Conservation (phyloP, 305 asterid species). For the Andrographis paniculata region DNA sequence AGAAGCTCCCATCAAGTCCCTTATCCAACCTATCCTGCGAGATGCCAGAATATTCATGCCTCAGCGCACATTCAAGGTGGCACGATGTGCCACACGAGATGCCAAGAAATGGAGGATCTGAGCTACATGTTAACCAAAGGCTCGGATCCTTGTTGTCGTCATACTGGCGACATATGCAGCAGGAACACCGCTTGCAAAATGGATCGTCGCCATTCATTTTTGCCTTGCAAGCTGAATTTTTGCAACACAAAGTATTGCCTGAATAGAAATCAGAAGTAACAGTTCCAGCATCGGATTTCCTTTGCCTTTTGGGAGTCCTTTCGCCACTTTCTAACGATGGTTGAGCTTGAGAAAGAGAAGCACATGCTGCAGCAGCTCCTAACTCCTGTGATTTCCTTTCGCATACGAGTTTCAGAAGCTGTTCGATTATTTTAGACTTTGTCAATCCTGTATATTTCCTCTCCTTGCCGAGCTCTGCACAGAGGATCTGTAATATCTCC, state of each 20-base stretch:
- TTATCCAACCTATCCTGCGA: conserved; percentile 44
- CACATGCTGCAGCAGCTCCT: conserved; percentile 17
- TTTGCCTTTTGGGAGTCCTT: conserved; percentile 47
- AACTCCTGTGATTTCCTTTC: conserved; percentile 34
- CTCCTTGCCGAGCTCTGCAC: conserved; percentile 74
- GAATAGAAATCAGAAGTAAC: conserved; percentile 19
- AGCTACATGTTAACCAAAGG: conserved; percentile 67
- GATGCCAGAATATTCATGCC: conserved; percentile 53
- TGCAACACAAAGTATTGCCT: conserved; percentile 30
- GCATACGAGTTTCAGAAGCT: conserved; percentile 45
- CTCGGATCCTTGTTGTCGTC: conserved; percentile 94
- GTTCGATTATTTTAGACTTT: conserved; percentile 59
- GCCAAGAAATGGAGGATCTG: conserved; percentile 53
- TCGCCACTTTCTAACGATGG: conserved; percentile 34
- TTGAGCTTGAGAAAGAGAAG: conserved; percentile 20
- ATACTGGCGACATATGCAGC: conserved; percentile 65
- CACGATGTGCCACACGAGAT: conserved; percentile 77
- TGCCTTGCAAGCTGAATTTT: conserved; percentile 79
- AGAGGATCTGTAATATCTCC: conserved; percentile 62
- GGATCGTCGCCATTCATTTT: conserved; percentile 31
- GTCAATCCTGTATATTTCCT: conserved; percentile 62
- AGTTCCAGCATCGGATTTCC: conserved; percentile 34
- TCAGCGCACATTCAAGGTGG: conserved; percentile 77
- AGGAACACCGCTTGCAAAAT: conserved; percentile 82
- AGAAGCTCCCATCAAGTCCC: conserved; percentile 70